Conservation (phyloP, 1,284 basidiomycete species). For the Wallemia mellicola region DNA sequence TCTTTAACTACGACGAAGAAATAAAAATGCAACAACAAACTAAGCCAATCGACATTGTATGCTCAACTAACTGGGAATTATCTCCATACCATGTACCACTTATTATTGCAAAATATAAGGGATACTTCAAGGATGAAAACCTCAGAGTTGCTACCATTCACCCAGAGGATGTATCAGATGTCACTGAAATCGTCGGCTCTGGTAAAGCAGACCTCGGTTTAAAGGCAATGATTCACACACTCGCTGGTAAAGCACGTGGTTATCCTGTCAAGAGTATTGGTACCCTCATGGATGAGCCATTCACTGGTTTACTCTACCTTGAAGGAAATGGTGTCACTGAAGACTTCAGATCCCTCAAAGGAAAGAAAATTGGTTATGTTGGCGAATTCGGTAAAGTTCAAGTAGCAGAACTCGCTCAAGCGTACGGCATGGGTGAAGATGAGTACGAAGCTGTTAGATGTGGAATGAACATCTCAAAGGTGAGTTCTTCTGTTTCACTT, state of each 20-base stretch:
- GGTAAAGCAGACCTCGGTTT: slow-evolving; percentile 16
- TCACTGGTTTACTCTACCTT: slow-evolving; percentile 17
- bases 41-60: neutral
- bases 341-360: slow-evolving; percentile 15
- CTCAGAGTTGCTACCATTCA: slow-evolving; percentile 17
- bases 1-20: neutral
- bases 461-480: slow-evolving; percentile 17
- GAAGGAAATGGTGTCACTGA: slow-evolving; percentile 14
- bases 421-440: slow-evolving; percentile 9
- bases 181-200: slow-evolving; percentile 15
- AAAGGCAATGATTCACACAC: slow-evolving; percentile 16
- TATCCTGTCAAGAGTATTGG: slow-evolving; percentile 16
- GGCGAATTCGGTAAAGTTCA: slow-evolving; percentile 19
- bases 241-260: slow-evolving; percentile 15
- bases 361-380: slow-evolving; percentile 19
- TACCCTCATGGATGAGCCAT: slow-evolving; percentile 16
- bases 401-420: slow-evolving; percentile 12
- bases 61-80: neutral
- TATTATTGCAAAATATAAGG: slow-evolving; percentile 15
- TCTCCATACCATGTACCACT: slow-evolving; percentile 16
- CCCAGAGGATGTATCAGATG: slow-evolving; percentile 17
- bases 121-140: slow-evolving; percentile 13
- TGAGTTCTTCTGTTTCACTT: no score
- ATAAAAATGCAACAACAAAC: neutral
- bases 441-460: slow-evolving; percentile 17